Base-by-base conservation (phyloP, 2,329 filamentous ascomycete species). In the Cercospora berteroae region DNA sequence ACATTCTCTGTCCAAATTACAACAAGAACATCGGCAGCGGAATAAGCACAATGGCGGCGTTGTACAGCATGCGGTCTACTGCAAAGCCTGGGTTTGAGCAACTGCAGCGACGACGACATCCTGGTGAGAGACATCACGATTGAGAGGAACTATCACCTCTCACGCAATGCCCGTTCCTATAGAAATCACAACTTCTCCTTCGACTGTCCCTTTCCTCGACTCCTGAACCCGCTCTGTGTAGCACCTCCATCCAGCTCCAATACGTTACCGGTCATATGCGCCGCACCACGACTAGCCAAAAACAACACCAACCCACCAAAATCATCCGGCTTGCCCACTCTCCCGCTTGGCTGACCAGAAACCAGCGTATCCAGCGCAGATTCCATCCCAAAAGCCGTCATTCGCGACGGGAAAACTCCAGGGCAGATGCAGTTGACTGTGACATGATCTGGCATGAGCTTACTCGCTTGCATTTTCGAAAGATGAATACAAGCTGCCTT, bases 371-470 rank as follows among this genome's bases (percentile, higher is more conserved):
- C 83, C 60, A 80, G 79, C 64, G 81, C 85, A 63, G 82, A 80
- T 33, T 83, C 76, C 56, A 87, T 76, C 1, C 76, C 76, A 25
- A 70, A 77, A 13, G 84, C 82, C 10, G 85, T 88, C 83, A 87
- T 86, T 74, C 86, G 82, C 44, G 79, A 82, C 0, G 85, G 84
- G 71, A 88, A 88, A 1, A 86, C 79, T 20, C 70, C 73, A 0
- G 85, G 86, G 20, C 85, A 85, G 71, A 88, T 85, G 60, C 79
- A 81, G 72, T 88, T 88, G 65, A 88, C 81, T 3, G 85, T 79
- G 48, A 88, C 81, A 72, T 86, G 84, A 18, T 80, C 77, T 27
- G 82, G 80, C 55, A 83, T 81, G 29, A 88, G 80, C 63, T 86
- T 84, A 2, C 78, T 79, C 0, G 85, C 83, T 25, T 88, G 80